Base-by-base conservation (phyloP, 2,329 filamentous ascomycete genomes). In the Dactylellina parvicollis region DNA sequence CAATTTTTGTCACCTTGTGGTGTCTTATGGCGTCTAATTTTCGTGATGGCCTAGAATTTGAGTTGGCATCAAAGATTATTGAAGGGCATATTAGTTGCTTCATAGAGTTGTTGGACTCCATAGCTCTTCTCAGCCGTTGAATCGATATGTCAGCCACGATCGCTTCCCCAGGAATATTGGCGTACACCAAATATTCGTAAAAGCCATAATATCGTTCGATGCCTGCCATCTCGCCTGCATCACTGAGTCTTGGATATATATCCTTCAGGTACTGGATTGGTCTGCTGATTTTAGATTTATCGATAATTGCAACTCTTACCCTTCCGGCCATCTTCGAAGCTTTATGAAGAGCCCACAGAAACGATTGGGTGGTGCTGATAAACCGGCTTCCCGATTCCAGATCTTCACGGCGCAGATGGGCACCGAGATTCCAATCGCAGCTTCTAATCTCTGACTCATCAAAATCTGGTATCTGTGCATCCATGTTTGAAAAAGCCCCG, bases 141-240 rank as follows among this genome's bases (percentile, higher is more conserved):
- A 61, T 20, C 0, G 69, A 55, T 10, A 73, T 40, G 9, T 65
- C 55, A 5, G 32, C 7, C 8, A 73, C 44, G 1, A 73, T 56
- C 2, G 60, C 60, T 1, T 42, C 26, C 5, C 9, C 18, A 0
- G 20, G 34, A 2, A 69, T 52, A 2, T 20, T 18, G 10, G 24
- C 69, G 24, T 56, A 66, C 1, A 66, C 60, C 1, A 66, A 26
- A 22, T 55, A 73, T 16, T 73, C 69, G 4, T 60, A 54, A 8
- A 18, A 24, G 2, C 69, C 69, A 2, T 16, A 12, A 18, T 73
- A 73, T n/a, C 16, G 9, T 3, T 30, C 2, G 12, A 56, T 56
- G 0, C 32, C 26, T 4, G 42, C 9, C 1, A 73, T 20, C 1
- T 54, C 4, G 14, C 60, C 47, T 1, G 26, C 42, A 0, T 12